Evolutionary conservation across 176 grass and related monocot species (phyloP).

Genomic region (Musa beccarii): DNA sequence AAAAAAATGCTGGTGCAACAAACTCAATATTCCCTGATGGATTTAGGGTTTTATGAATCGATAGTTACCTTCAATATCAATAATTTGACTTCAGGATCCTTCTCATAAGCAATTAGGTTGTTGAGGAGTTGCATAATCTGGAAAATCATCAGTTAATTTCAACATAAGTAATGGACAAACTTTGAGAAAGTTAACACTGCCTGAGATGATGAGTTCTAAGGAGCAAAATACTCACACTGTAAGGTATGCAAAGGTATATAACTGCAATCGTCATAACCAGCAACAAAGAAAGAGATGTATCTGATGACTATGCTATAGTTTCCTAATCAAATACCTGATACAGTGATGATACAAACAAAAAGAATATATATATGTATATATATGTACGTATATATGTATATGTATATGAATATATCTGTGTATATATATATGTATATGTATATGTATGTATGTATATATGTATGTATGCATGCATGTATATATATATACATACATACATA

Average conservation of each 20-base stretch:
- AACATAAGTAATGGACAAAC: neutral
- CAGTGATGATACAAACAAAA: too few relatives aligned
- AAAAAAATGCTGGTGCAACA: neutral
- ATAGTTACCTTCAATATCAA: constrained; percentile 72
- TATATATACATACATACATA: too few relatives aligned
- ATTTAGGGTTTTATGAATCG: neutral
- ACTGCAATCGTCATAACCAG: neutral
- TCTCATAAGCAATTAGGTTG: constrained; percentile 53
- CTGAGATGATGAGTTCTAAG: too few relatives aligned
- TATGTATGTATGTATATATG: too few relatives aligned
- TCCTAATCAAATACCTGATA: too few relatives aligned
- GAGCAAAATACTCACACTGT: too few relatives aligned
- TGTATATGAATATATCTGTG: too few relatives aligned
- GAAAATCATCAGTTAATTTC: constrained; percentile 1
- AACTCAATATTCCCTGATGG: neutral
- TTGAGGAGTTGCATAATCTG: constrained; percentile 66
- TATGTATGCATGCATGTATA: too few relatives aligned
- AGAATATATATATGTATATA: too few relatives aligned
- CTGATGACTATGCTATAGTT: too few relatives aligned
- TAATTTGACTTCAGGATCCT: constrained; percentile 56
- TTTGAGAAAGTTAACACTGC: neutral
- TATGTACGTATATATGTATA: too few relatives aligned
- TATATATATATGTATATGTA: too few relatives aligned
- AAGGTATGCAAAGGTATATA: neutral
- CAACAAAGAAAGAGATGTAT: neutral